Evolutionary conservation across 257 asterid species (phyloP), one percentile per base, ranked within the genome.

Genomic region (Fraxinus anomala): DNA sequence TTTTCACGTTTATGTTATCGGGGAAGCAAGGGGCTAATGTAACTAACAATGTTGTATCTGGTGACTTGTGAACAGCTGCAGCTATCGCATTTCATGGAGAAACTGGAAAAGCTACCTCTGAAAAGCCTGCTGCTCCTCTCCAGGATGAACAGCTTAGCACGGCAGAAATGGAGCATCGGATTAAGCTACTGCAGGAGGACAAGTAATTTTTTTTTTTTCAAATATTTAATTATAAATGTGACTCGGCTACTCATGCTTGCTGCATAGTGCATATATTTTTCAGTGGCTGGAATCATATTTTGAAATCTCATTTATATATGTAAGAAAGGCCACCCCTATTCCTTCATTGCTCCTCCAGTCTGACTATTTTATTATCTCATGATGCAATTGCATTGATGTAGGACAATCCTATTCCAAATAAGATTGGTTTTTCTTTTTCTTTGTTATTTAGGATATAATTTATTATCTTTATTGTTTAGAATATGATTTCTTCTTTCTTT

Each of bases 131-230:
- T 71, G 79, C 81, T 73, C 80, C 91, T n/a, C 83, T 82, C 51
- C 81, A 86, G 73, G 87, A 82, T 77, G 98, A 95, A 78, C 92
- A 90, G 79, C 97, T 95, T 77, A 95, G 94, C 80, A 68, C 80
- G 59, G 87, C 89, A 59, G 97, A 93, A 86, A 93, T 91, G 75
- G 94, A 91, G 77, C 91, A 91, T 44, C 89, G 99, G 49, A 88
- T 95, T 82, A 90, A 86, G 86, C 85, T 91, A 78, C 86, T 95
- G 80, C 94, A 91, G 86, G 97, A 92, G 75, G 82, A 93, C 82
- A 87, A 97, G 99, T 93, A 86, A 72, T 71, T 23, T 71, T 76
- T 73, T 79, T 31, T 76, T 73, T 79, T 75, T 31, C 61, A 26
- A 30, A 69, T 9, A 76, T 69, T 75, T 68, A 36, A 67, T 39